Conservation (phyloP, 140 eudicot genomes). For the Ambrosia hybrid region DNA sequence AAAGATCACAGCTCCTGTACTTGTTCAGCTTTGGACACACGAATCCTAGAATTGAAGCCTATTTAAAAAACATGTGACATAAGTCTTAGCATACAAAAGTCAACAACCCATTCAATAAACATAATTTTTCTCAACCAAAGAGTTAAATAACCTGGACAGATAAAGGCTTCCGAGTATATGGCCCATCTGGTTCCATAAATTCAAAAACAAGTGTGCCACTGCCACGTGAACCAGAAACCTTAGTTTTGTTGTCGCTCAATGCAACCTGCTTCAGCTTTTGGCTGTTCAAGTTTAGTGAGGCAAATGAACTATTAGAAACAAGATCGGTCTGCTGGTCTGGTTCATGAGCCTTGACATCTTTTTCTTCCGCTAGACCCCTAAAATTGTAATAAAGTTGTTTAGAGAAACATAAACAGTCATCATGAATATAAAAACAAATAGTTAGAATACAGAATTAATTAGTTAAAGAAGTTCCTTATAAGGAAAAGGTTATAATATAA, state of each 20-base stretch:
- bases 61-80: constrained; percentile 5
- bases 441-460: no score
- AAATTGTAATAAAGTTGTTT: constrained; percentile 1
- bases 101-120: neutral
- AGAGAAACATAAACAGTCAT: neutral
- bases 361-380: constrained; percentile 47
- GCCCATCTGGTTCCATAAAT: constrained; percentile 57
- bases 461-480: no score
- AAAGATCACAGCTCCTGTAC: constrained; percentile 67
- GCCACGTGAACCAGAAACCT: constrained; percentile 36
- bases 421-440: neutral
- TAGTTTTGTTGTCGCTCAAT: neutral
- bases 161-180: constrained; percentile 56
- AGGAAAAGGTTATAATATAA: no score
- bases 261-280: neutral
- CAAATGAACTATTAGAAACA: neutral
- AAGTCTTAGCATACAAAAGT: constrained; percentile 1
- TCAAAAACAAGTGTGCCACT: constrained; percentile 32
- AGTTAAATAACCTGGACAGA: constrained; percentile 56
- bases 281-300: neutral
- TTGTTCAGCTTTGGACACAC: constrained; percentile 54
- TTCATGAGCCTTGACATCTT: neutral
- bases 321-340: constrained; percentile 1
- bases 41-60: constrained; percentile 57
- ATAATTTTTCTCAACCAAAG: neutral